Conservation (phyloP, 176 grass and related monocot genomes). For the Panicum miliaceum region DNA sequence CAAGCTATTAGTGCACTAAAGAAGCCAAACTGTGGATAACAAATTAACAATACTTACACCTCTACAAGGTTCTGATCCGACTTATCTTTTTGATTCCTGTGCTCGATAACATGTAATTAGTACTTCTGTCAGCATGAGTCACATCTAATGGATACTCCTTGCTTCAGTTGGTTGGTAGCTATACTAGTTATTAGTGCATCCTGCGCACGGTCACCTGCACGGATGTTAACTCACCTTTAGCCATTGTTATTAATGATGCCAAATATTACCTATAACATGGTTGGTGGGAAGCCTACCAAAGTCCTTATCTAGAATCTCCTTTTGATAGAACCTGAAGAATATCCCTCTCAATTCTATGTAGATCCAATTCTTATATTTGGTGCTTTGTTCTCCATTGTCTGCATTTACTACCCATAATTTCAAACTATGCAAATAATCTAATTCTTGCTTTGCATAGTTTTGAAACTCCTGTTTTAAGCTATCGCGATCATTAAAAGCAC, state of each 20-base stretch:
- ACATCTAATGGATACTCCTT: neutral
- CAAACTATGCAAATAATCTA: constrained; percentile 10
- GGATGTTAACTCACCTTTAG: neutral
- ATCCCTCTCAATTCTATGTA: neutral
- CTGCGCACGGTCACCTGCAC: neutral
- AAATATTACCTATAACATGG: constrained; percentile 6
- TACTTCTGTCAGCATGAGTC: neutral
- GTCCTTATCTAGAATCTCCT: neutral
- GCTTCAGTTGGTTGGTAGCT: neutral
- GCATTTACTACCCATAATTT: constrained; percentile 14
- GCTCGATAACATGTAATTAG: neutral
- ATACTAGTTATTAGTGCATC: constrained; percentile 18
- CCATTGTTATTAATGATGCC: neutral
- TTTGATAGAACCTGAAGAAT: constrained; percentile 4
- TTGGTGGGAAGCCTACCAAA: neutral
- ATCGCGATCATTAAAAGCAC: neutral
- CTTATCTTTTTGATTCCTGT: constrained; percentile 27
- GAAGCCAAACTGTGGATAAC: neutral
- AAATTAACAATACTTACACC: neutral
- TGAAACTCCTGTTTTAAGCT: constrained; percentile 14
- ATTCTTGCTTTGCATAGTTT: neutral
- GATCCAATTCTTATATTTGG: neutral
- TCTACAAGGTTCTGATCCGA: constrained; percentile 4
- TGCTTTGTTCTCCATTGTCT: neutral
- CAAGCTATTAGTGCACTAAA: constrained; percentile 22